Evolutionary conservation across 805 yeast species (phyloP).

Genomic region (Metschnikowia lunata): DNA sequence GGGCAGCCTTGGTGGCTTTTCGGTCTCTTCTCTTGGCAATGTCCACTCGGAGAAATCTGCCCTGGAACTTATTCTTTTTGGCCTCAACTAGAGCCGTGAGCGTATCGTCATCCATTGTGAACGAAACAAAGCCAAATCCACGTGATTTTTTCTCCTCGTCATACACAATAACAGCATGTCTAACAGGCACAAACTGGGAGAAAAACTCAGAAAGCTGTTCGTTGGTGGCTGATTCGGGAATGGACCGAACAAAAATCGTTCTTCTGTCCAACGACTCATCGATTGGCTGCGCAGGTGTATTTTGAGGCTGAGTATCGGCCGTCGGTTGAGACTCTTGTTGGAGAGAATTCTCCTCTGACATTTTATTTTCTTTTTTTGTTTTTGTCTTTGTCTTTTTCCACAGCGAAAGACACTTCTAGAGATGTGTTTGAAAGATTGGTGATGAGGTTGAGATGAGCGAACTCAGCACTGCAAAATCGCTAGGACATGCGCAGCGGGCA

Average conservation of each 20-base stretch:
- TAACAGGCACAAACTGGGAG: conserved; percentile 90
- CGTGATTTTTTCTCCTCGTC: conserved; percentile 73
- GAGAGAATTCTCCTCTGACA: too few species aligned
- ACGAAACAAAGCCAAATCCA: conserved; percentile 95
- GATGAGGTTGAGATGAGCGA: too few species aligned
- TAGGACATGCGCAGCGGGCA: too few species aligned
- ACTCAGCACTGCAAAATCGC: too few species aligned
- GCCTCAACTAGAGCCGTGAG: conserved; percentile 64
- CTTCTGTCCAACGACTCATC: conserved; percentile 44
- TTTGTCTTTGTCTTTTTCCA: too few species aligned
- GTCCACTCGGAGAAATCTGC: conserved; percentile 68
- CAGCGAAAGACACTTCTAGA: too few species aligned
- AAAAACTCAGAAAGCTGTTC: conserved; percentile 81
- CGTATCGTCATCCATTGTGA: conserved; percentile 81
- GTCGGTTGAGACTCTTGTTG: too few species aligned
- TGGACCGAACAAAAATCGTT: conserved; percentile 80
- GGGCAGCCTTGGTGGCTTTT: conserved; percentile 23
- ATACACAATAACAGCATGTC: conserved; percentile 87
- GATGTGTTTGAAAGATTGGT: too few species aligned
- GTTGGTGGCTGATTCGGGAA: conserved; percentile 76
- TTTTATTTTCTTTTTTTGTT: too few species aligned
- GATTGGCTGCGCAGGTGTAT: too few species aligned
- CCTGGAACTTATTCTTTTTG: conserved; percentile 61
- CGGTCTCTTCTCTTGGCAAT: conserved; percentile 92
- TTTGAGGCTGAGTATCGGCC: too few species aligned